Evolutionary conservation across 305 asterid genomes (phyloP).

Genomic region (Fraxinus platypoda): DNA sequence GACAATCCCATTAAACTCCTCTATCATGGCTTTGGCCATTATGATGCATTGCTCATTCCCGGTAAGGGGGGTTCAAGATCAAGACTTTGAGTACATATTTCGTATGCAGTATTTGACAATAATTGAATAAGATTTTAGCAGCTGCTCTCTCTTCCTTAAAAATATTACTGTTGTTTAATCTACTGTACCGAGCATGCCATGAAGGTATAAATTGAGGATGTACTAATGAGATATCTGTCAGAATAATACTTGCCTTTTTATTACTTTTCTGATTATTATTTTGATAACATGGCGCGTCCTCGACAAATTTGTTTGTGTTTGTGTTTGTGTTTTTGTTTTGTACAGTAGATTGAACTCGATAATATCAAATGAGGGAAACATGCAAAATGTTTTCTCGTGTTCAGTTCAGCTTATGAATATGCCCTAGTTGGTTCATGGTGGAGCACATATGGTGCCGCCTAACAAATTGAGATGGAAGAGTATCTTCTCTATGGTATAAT

Average conservation of each 20-base stretch:
- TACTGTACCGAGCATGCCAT: background rate
- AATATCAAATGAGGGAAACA: background rate
- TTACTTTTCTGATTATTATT: background rate
- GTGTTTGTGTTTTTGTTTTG: background rate
- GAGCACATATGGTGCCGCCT: background rate
- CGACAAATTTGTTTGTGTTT: background rate
- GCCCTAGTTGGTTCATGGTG: background rate
- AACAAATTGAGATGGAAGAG: background rate
- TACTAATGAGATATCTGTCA: background rate
- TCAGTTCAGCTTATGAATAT: background rate
- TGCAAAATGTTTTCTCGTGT: background rate
- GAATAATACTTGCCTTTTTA: too few species aligned
- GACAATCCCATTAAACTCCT: conserved; percentile 71
- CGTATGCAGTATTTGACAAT: background rate
- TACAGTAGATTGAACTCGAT: background rate
- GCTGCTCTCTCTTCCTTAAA: background rate
- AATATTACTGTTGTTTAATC: background rate
- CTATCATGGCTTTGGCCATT: conserved; percentile 88
- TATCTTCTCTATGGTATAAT: too few species aligned
- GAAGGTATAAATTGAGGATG: background rate
- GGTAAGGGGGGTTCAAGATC: conserved; percentile 52
- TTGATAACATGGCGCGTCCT: background rate
- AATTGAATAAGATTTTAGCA: background rate
- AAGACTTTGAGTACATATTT: conserved; percentile 39
- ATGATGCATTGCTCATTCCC: conserved; percentile 72